Evolutionary conservation across 2,329 filamentous ascomycete genomes (phyloP).

Genomic region (Claviceps maximensis): DNA sequence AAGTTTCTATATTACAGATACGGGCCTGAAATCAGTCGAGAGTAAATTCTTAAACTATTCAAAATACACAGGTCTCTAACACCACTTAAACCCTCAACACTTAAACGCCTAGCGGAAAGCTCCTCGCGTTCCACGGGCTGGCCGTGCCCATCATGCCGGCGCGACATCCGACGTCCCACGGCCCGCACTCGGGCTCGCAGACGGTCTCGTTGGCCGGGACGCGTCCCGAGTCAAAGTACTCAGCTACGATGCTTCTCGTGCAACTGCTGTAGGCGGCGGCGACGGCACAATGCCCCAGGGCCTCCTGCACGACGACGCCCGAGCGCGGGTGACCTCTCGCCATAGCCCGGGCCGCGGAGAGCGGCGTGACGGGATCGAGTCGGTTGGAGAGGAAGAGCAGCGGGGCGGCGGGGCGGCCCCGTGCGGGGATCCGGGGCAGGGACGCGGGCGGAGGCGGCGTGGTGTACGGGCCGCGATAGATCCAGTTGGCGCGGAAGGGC

Average conservation of each 20-base stretch:
- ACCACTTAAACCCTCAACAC: no score
- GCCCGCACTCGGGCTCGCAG: constrained; percentile 12
- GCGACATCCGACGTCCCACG: constrained; percentile 8
- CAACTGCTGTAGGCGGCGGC: constrained; percentile 8
- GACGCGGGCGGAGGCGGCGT: constrained; percentile 14
- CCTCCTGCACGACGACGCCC: constrained; percentile 11
- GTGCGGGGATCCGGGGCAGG: not conserved
- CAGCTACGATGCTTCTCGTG: constrained; percentile 7
- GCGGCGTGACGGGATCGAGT: constrained; percentile 33
- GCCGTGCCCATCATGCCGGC: not conserved
- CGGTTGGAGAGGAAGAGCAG: constrained; percentile 29
- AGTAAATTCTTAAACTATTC: no score
- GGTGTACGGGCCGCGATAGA: constrained; percentile 24
- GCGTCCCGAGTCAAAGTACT: constrained; percentile 11
- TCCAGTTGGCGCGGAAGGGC: constrained; percentile 23
- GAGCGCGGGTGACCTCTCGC: constrained; percentile 11
- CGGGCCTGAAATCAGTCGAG: no score
- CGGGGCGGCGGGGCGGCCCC: constrained; percentile 25
- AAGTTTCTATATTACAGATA: no score
- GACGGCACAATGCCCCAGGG: constrained; percentile 11
- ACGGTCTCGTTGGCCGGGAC: constrained; percentile 9
- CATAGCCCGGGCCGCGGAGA: constrained; percentile 11
- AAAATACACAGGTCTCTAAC: no score
- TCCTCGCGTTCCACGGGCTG: not conserved
- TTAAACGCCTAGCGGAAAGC: constrained; percentile 2